Base-by-base conservation (phyloP, 768 basidiomycete genomes). In the Phallus indusiatus region DNA sequence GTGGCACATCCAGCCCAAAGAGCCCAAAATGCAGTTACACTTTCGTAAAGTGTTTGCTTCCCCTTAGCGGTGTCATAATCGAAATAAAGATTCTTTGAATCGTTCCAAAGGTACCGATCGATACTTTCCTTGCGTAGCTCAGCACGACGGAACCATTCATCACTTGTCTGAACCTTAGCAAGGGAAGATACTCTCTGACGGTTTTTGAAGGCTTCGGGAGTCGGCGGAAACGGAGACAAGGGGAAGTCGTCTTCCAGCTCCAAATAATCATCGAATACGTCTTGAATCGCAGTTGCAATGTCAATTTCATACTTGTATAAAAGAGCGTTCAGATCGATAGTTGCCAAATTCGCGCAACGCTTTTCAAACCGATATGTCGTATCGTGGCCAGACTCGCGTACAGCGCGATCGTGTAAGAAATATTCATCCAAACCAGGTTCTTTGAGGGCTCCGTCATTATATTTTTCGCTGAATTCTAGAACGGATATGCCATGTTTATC, bases 271-370 rank as follows among this genome's bases (percentile, higher is more conserved):
- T 89, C 90, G 66, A 98, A 98, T 61, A 96, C 86, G 69, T 96
- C 93, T 59, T 86, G 83, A 68, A 99, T 97, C 22, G 94, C 93
- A 10, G 92, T 94, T n/a, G 92, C 96, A 61, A 99, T 98, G 68
- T 99, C 95, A 61, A 93, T 81, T 71, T 99, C 95, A 66, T 97
- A 98, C 78, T 99, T 99, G 83, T 95, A 99, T 50, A 99, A 76
- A 68, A 99, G 77, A 52, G 94, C 83, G 75, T 97, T 94, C 64
- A 99, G 75, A 70, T 99, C 95, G 69, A 98, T 89, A 8, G 95
- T 99, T 5, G 86, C 95, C 47, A 99, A 83, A 74, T 97, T 95
- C 18, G 94, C 95, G 67, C 94, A 97, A 17, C 91, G 88, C 75
- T 94, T 94, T 77, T 99, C 95, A 70, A 99, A 92, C 14, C 95